These are phyloP conservation scores for Trichoderma citrinoviride DNA, from an alignment of 2,329 filamentous ascomycete genomes.

Conservation along the genomic window DNA sequence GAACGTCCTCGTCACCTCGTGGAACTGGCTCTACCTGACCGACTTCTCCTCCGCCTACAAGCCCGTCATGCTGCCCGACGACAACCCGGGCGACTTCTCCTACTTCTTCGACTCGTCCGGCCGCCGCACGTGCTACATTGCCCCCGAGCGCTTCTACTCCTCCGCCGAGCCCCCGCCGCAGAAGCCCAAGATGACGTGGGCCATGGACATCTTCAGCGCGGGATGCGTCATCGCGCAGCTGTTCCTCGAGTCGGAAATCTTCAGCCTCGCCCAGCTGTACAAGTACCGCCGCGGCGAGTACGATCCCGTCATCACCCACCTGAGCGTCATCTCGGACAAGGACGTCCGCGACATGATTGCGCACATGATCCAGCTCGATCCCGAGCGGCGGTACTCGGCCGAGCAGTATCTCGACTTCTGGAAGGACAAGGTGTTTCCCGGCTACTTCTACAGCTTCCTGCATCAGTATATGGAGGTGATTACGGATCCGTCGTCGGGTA, in stretches of 20 bases:
- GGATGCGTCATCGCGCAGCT: constrained; percentile 96
- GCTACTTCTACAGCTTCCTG: constrained; percentile 96
- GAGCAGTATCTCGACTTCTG: constrained; percentile 93
- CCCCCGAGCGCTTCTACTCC: constrained; percentile 84
- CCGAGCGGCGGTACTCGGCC: constrained; percentile 85
- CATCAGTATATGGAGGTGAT: constrained; percentile 98
- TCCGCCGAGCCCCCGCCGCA: constrained; percentile 64
- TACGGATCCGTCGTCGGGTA: constrained; percentile 82
- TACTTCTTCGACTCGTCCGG: constrained; percentile 97
- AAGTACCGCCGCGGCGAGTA: constrained; percentile 92
- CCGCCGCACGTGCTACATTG: constrained; percentile 88
- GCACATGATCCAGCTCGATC: constrained; percentile 95
- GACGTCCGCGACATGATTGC: constrained; percentile 85
- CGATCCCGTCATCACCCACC: constrained; percentile 74
- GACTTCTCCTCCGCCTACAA: constrained; percentile 97
- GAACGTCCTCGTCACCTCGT: constrained; percentile 94
- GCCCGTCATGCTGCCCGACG: constrained; percentile 86
- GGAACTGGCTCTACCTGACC: constrained; percentile 98
- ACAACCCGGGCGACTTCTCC: constrained; percentile 95
- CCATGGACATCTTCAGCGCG: constrained; percentile 97
- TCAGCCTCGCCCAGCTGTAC: constrained; percentile 93
- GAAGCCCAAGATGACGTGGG: constrained; percentile 68
- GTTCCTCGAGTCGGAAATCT: constrained; percentile 93
- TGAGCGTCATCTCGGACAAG: constrained; percentile 83
- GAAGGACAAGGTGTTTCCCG: constrained; percentile 86